Percentiles rank a stretch among this genome's conserved stretches.
These are phyloP conservation scores for Fusarium sublunatum DNA, from an alignment of 2,329 filamentous ascomycete species.

Conservation along the genomic window DNA sequence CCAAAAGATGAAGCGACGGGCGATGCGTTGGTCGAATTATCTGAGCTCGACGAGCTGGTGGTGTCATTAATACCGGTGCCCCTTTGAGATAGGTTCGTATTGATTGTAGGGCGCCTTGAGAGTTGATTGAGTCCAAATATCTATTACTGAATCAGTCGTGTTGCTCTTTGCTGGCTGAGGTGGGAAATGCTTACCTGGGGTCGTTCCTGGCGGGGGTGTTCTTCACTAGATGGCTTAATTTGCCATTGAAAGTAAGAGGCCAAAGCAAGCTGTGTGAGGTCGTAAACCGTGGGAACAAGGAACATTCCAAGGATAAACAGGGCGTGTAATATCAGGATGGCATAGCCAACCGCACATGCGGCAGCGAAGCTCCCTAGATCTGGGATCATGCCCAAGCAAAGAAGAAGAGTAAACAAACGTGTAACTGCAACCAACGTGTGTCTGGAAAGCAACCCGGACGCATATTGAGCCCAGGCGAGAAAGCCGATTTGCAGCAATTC, in stretches of 20 bases:
- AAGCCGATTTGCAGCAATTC: slow-evolving; percentile 32
- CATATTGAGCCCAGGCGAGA: slow-evolving; percentile 68
- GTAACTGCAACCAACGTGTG: slow-evolving; percentile 7
- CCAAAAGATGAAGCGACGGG: slow-evolving; percentile 10
- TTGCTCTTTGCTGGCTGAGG: neutral
- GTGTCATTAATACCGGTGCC: slow-evolving; percentile 7
- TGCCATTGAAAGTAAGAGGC: neutral
- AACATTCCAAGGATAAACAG: slow-evolving; percentile 56
- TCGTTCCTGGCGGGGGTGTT: neutral
- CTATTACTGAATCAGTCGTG: slow-evolving; percentile 71
- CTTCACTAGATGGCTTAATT: neutral
- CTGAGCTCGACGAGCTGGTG: slow-evolving; percentile 10
- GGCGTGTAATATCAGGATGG: slow-evolving; percentile 73
- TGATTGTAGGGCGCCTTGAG: slow-evolving; percentile 39
- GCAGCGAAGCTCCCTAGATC: slow-evolving; percentile 70
- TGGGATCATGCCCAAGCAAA: slow-evolving; percentile 61
- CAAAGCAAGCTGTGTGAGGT: slow-evolving; percentile 13
- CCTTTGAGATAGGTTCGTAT: slow-evolving; percentile 29
- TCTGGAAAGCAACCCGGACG: slow-evolving; percentile 49
- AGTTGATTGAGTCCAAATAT: slow-evolving; percentile 47
- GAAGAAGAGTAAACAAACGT: slow-evolving; percentile 32
- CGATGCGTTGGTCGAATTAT: neutral
- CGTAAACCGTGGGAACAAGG: slow-evolving; percentile 28
- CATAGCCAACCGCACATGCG: slow-evolving; percentile 77
- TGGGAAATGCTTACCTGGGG: slow-evolving; percentile 30